phyloP scores from a whole-genome alignment of 1,284 basidiomycete genomes.

The Cutaneotrichosporon sp. region DNA sequence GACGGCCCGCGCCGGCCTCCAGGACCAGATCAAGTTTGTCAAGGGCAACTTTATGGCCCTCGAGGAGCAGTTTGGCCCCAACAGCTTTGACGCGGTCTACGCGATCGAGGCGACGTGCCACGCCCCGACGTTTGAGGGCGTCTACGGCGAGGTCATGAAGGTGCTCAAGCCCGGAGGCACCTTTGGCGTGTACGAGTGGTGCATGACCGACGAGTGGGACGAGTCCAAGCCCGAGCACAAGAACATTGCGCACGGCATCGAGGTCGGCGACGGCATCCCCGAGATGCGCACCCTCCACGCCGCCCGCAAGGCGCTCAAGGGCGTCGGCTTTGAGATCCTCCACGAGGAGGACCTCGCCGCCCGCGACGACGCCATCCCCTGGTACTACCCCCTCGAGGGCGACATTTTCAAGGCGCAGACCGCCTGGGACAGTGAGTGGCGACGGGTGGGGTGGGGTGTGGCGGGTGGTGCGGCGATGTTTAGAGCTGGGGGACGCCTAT shows the following conservation, averaged over 20 bases:
- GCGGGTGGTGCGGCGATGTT: background rate
- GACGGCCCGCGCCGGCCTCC: conserved; percentile 75
- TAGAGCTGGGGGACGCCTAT: too few species aligned
- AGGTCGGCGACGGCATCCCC: conserved; percentile 93
- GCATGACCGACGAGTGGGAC: conserved; percentile 96
- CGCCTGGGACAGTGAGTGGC: conserved; percentile 70
- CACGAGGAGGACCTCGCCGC: conserved; percentile 95
- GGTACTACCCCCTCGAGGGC: conserved; percentile 97
- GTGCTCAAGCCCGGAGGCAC: conserved; percentile 96
- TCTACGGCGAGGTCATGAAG: conserved; percentile 91
- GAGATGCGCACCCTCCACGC: conserved; percentile 84
- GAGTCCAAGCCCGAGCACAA: conserved; percentile 84
- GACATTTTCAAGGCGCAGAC: conserved; percentile 92
- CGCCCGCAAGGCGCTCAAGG: conserved; percentile 75
- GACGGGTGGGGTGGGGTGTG: too few species aligned
- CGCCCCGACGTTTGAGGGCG: conserved; percentile 92
- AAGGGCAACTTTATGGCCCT: conserved; percentile 98
- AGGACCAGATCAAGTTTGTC: conserved; percentile 75
- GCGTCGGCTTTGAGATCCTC: conserved; percentile 85
- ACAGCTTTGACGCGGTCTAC: conserved; percentile 96
- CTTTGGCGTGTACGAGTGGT: conserved; percentile 98
- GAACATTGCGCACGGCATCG: conserved; percentile 84
- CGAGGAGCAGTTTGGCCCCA: conserved; percentile 86
- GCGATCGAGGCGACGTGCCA: conserved; percentile 98
- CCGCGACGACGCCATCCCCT: conserved; percentile 70